phyloP scores from a whole-genome alignment of 495 filamentous ascomycete species.

The Oidiodendron maius region DNA sequence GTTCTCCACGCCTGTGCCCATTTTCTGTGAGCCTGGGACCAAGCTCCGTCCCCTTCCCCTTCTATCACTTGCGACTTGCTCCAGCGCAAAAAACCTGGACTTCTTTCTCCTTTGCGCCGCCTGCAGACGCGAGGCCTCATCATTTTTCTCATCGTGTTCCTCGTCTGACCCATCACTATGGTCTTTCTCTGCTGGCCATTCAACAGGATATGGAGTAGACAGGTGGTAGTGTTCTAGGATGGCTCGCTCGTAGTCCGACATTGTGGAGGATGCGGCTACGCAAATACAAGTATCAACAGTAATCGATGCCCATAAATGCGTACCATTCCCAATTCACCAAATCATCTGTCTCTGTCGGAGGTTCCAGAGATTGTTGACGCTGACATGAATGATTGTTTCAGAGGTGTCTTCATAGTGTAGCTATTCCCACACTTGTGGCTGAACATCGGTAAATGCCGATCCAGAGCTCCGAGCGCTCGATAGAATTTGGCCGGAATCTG shows the following conservation, averaged over 20 bases:
- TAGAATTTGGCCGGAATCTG: slow-evolving; percentile 11
- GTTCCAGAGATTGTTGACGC: no score
- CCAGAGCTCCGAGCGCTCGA: neutral
- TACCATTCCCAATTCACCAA: neutral
- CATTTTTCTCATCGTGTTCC: slow-evolving; percentile 42
- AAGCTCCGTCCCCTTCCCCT: slow-evolving; percentile 50
- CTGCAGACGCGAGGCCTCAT: slow-evolving; percentile 12
- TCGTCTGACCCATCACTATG: slow-evolving; percentile 64
- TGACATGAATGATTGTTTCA: no score
- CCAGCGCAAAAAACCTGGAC: slow-evolving; percentile 79
- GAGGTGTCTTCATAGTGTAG: no score
- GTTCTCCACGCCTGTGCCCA: slow-evolving; percentile 62
- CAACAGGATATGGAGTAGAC: slow-evolving; percentile 66
- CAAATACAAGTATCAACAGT: neutral
- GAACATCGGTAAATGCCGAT: slow-evolving; percentile 10
- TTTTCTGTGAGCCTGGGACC: slow-evolving; percentile 63
- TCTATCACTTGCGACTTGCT: slow-evolving; percentile 61
- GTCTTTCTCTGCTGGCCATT: slow-evolving; percentile 82
- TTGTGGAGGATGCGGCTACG: slow-evolving; percentile 15
- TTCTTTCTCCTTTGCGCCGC: slow-evolving; percentile 49
- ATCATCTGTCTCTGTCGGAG: neutral
- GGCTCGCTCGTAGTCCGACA: slow-evolving; percentile 62
- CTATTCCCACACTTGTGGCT: no score
- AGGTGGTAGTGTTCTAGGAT: slow-evolving; percentile 90
- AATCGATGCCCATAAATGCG: neutral